A percentile compares a stretch with the other conserved stretches of the same genome.
phyloP scores from a whole-genome alignment of 2,329 filamentous ascomycete genomes.

The Aureobasidium sp. region DNA sequence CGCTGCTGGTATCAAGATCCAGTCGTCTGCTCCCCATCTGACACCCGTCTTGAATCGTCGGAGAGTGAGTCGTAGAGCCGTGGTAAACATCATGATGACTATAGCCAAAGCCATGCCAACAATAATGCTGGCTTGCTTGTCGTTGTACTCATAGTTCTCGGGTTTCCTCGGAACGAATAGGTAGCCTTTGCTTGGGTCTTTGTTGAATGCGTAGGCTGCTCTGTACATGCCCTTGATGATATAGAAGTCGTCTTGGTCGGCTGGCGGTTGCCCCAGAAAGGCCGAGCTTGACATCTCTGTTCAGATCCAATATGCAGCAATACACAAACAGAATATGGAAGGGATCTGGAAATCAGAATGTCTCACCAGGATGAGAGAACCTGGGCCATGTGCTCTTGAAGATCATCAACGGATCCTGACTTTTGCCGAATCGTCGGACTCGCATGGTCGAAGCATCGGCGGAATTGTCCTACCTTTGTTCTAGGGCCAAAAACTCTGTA shows the following conservation, averaged over 20 bases:
- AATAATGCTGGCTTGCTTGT: conserved; percentile 9
- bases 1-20: neutral
- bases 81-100: neutral
- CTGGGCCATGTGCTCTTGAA: neutral
- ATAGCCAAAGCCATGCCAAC: neutral
- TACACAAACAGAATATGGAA: neutral
- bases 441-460: neutral
- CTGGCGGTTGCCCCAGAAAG: neutral
- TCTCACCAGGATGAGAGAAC: neutral
- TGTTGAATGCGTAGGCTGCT: conserved; percentile 1
- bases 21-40: neutral
- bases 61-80: neutral
- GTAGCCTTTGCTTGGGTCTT: conserved; percentile 8
- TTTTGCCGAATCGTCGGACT: neutral
- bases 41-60: neutral
- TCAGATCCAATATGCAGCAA: neutral
- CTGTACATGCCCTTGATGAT: conserved; percentile 12
- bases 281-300: neutral
- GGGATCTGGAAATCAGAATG: neutral
- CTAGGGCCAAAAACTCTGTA: neutral
- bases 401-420: neutral
- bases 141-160: conserved; percentile 1
- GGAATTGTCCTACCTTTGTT: neutral
- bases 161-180: neutral
- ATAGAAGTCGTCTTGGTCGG: neutral